phyloP scores from a whole-genome alignment of 169 alveolate genomes.

The Eimeria tenella region DNA sequence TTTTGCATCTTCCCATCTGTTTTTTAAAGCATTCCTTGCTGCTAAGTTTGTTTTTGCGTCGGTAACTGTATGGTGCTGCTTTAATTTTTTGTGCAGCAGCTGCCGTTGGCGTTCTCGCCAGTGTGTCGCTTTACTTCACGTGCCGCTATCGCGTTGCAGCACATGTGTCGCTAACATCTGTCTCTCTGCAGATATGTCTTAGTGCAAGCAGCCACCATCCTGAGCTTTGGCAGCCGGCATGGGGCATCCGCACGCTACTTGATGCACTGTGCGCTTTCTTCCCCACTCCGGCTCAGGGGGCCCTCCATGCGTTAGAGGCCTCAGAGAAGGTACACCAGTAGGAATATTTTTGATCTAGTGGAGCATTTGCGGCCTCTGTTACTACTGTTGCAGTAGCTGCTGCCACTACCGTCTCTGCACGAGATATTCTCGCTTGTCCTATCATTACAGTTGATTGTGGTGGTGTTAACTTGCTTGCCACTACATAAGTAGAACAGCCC shows the following conservation, averaged over 20 bases:
- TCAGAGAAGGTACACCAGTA: slow-evolving; percentile 72
- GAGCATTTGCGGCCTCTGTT: not conserved
- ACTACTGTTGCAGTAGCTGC: not conserved
- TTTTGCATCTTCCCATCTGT: no score
- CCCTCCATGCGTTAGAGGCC: slow-evolving; percentile 79
- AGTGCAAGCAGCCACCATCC: slow-evolving; percentile 92
- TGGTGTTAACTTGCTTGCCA: not conserved
- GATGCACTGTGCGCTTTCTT: slow-evolving; percentile 93
- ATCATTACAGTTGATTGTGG: not conserved
- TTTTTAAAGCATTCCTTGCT: no score
- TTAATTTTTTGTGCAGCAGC: not conserved
- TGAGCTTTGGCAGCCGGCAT: slow-evolving; percentile 96
- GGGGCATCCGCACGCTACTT: slow-evolving; percentile 94
- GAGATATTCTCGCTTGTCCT: not conserved
- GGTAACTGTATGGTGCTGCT: not conserved
- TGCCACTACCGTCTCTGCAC: not conserved
- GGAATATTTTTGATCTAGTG: not conserved
- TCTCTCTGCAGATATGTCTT: slow-evolving; percentile 85
- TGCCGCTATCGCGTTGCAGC: no score
- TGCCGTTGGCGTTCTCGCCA: not conserved
- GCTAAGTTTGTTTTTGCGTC: no score
- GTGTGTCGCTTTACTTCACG: not conserved
- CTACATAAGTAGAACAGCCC: not conserved
- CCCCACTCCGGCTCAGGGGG: slow-evolving; percentile 89
- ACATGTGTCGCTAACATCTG: not conserved